Base-by-base conservation (phyloP, 495 filamentous ascomycete species). In the Aspergillus bertholletiae region DNA sequence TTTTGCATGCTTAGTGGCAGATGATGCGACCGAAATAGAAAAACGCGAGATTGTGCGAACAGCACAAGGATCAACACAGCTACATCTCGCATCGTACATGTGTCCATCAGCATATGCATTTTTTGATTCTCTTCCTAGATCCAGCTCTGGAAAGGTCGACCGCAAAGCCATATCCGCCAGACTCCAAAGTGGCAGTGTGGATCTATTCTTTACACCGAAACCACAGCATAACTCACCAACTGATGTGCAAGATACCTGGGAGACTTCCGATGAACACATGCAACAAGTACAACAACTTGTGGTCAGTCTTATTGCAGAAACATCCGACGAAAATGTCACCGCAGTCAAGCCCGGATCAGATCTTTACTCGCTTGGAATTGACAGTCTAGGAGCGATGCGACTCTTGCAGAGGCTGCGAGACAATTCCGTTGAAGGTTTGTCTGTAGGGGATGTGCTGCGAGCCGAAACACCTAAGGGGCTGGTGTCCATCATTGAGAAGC, bases 351-450 rank as follows among this genome's bases (percentile, higher is more conserved):
- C 72, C 12, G 65, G 67, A 0, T 77, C 84, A 0, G 89, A 78
- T 23, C 79, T 93, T 20, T 91, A 88, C 59, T 86, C 90, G 26
- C 69, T 92, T 0, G 89, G 89, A 0, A 69, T 92, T 6, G 89
- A 92, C 63, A 92, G 88, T 1, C 86, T 94, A 11, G 85, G 85
- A 0, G 84, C 85, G 7, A 82, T 90, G 40, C 79, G 81, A 12
- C 69, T 94, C 21, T 58, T 80, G 12, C 61, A 69, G 35, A 58
- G 53, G 23, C 28, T 69, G 6, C 46, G 57, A 32, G 61, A 63
- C 21, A 54, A 63, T 43, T 47, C 55, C 7, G 49, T 62, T 24
- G 32, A 55, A 60, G 74, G 1, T 44, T 57, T 37, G 58, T 84
- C 40, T 20, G 56, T 63, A 11, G 54, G 54, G 7, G 63, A 66